Base-by-base conservation (phyloP, 495 filamentous ascomycete genomes). In the Talaromyces adpressus region DNA sequence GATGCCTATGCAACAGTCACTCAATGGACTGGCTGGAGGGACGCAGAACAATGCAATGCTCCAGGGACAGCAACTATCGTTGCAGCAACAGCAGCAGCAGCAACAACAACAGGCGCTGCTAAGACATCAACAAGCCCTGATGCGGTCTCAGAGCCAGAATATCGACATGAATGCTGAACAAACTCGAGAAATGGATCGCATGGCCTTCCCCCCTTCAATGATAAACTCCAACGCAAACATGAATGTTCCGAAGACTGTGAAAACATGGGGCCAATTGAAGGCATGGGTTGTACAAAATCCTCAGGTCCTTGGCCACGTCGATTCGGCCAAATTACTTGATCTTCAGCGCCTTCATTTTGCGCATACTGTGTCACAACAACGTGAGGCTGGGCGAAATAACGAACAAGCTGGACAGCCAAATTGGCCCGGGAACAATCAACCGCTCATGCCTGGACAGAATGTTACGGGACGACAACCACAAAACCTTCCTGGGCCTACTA, bases 241-340 rank as follows among this genome's bases (percentile, higher is more conserved):
- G 32, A 66, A 68, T 22, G 68, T 75, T 53, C 75, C 89, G 2
- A 81, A 81, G 16, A 73, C 87, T 2, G 72, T 89, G 18, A 88
- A 85, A 69, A 87, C 85, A 62, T 95, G 91, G 91, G 81, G 79
- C 29, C 84, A 89, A 57, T 75, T 95, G 0, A 92, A 91, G 70
- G 73, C 84, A 47, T 89, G 82, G 79, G 74, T 84, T 1, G 57
- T 64, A 1, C 69, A 77, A 53, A 87, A 86, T 66, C 76, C 76
- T n/a, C 77, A 79, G 47, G 62, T 71, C 20, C 63, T 74, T 18
- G 76, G 70, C 20, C 73, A 75, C 2, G 69, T 77, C 1, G 77
- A 81, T 29, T 54, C 81, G 6, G 67, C 74, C 12, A 77, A 79
- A 53, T 62, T 91, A 3, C 70, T 81, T 62, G 70, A 69, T 12